Percentiles rank a stretch among this genome's conserved stretches.
These are phyloP conservation scores for Zygotorulaspora danielsina DNA, from an alignment of 805 yeast species.

Conservation along the genomic window DNA sequence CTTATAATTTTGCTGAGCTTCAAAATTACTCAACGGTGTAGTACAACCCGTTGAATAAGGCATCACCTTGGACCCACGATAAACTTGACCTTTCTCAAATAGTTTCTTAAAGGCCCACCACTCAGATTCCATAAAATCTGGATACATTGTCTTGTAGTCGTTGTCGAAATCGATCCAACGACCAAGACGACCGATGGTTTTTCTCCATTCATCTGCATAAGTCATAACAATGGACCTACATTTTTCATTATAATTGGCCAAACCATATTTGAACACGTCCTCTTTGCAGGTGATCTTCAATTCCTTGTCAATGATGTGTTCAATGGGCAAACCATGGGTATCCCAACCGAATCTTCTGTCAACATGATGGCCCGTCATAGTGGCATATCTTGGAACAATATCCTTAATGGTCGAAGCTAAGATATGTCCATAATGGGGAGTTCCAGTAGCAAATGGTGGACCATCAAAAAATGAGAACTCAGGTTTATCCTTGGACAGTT, in stretches of 20 bases:
- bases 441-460: slow-evolving; percentile 99
- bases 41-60: slow-evolving; percentile 98
- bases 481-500: slow-evolving; percentile 79
- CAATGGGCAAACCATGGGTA: slow-evolving; percentile 98
- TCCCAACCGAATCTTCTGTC: slow-evolving; percentile 99
- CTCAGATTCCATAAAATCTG: slow-evolving; percentile 93
- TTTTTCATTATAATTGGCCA: slow-evolving; percentile 88
- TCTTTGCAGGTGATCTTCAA: slow-evolving; percentile 88
- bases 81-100: slow-evolving; percentile 79
- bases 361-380: slow-evolving; percentile 94
- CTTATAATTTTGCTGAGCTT: slow-evolving; percentile 97
- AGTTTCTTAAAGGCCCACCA: slow-evolving; percentile 98
- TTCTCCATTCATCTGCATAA: slow-evolving; percentile 92
- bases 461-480: slow-evolving; percentile 95
- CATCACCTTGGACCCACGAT: slow-evolving; percentile 96
- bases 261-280: slow-evolving; percentile 91
- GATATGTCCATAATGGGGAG: slow-evolving; percentile 98
- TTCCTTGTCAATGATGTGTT: slow-evolving; percentile 97
- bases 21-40: slow-evolving; percentile 94
- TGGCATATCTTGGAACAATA: slow-evolving; percentile 94
- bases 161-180: slow-evolving; percentile 99
- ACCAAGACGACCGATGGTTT: slow-evolving; percentile 88
- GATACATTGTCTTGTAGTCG: slow-evolving; percentile 95
- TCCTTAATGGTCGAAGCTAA: slow-evolving; percentile 96
- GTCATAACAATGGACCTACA: slow-evolving; percentile 98